These are phyloP conservation scores for Sindora glabra DNA, from an alignment of 306 rosid species.

Conservation along the genomic window DNA sequence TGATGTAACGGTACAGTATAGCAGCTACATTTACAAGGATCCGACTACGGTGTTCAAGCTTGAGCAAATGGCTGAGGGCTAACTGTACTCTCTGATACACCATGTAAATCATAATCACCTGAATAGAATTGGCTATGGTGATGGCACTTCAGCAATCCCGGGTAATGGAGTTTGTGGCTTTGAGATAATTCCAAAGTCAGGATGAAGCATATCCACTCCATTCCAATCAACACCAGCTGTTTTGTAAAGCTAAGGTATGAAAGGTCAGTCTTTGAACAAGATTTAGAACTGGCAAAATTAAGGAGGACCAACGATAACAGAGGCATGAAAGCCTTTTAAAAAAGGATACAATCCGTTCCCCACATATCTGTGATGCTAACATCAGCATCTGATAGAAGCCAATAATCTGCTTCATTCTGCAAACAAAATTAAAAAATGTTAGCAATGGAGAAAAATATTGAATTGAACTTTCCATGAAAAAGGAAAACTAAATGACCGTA, in stretches of 20 bases:
- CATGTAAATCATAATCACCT: conserved; percentile 33
- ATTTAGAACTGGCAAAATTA: not conserved
- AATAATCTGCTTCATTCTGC: conserved; percentile 95
- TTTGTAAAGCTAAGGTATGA: conserved; percentile 37
- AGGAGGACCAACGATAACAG: not conserved
- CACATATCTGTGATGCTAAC: conserved; percentile 97
- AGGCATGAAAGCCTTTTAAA: conserved; percentile 10
- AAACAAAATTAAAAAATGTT: conserved; percentile 18
- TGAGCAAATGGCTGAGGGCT: conserved; percentile 15
- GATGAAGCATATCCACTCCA: conserved; percentile 58
- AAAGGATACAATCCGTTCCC: conserved; percentile 89
- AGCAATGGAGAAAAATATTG: conserved; percentile 1
- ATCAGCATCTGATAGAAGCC: conserved; percentile 96
- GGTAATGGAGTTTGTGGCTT: conserved; percentile 44
- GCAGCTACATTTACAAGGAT: conserved; percentile 23
- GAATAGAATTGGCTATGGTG: conserved; percentile 36
- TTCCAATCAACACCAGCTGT: conserved; percentile 76
- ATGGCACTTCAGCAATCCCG: conserved; percentile 43
- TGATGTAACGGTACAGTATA: conserved; percentile 35
- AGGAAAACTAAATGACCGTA: not conserved
- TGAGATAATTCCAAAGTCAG: conserved; percentile 52
- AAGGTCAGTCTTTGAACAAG: not conserved
- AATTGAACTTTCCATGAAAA: not conserved
- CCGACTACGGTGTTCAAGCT: conserved; percentile 22
- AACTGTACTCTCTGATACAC: conserved; percentile 23